Evolutionary conservation across 768 basidiomycete species (phyloP).

Genomic region (Porphyrellus cyaneotinctus): DNA sequence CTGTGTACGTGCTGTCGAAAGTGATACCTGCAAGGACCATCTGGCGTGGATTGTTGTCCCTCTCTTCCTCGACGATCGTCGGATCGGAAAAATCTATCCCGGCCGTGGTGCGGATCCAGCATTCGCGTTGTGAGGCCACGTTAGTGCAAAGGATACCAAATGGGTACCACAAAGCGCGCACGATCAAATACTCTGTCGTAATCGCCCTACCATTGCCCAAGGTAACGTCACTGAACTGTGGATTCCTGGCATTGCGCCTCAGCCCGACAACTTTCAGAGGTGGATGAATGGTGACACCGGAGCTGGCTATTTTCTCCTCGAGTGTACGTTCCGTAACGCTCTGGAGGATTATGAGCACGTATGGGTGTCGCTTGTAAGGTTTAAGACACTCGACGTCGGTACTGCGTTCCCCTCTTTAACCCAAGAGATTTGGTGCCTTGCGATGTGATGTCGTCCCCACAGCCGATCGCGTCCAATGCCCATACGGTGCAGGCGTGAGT

Average conservation of each 20-base stretch:
- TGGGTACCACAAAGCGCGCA: constrained; percentile 39
- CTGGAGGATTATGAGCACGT: constrained; percentile 41
- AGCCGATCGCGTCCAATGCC: constrained; percentile 45
- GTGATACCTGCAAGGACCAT: constrained; percentile 47
- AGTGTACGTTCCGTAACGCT: constrained; percentile 41
- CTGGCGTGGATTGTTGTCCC: constrained; percentile 32
- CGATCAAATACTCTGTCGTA: constrained; percentile 49
- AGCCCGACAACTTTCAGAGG: constrained; percentile 41
- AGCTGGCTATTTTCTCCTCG: constrained; percentile 28
- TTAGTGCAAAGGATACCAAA: background rate
- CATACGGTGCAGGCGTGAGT: constrained; percentile 29
- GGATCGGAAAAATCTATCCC: constrained; percentile 46
- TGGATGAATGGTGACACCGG: constrained; percentile 33
- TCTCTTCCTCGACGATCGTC: constrained; percentile 22
- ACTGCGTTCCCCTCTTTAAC: constrained; percentile 28
- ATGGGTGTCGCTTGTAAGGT: constrained; percentile 43
- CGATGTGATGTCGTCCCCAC: constrained; percentile 36
- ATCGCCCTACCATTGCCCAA: constrained; percentile 47
- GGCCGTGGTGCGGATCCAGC: constrained; percentile 40
- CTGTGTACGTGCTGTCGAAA: constrained; percentile 21
- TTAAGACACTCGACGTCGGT: constrained; percentile 35
- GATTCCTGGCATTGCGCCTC: constrained; percentile 26
- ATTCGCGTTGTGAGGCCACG: background rate
- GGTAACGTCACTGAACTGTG: constrained; percentile 34
- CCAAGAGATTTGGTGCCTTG: constrained; percentile 32